Base-by-base conservation (phyloP, 768 basidiomycete species). In the Lentinus tigrinus region DNA sequence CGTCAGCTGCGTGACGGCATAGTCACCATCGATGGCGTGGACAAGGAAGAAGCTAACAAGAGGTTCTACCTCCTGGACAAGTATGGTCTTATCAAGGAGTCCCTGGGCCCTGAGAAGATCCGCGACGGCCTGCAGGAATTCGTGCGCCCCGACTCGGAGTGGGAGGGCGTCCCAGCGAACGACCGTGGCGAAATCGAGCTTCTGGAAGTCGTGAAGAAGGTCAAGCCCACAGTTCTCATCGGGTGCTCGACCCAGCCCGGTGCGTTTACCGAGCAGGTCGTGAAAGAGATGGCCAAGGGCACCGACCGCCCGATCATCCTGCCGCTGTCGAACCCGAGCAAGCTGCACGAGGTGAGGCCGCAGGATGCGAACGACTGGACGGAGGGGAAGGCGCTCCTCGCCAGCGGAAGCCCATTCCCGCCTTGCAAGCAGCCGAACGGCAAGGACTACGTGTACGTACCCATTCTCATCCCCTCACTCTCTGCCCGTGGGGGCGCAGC, bases 361-460 rank as follows among this genome's bases (percentile, higher is more conserved):
- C 75, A 80, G 57, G 82, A 92, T 66, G 79, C 87, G 24, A 82
- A 85, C 64, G 78, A 84, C n/a, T 95, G 93, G 93, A 89, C 91
- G 1, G 73, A 82, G 1, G 92, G 91, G 4, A 83, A 81, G 63
- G 93, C 91, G 8, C 73, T 95, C 48, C 74, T 94, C 43, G 91
- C 92, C 1, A 93, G 90, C 10, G 93, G 93, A 17, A 89, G 88
- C 57, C 92, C 92, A 0, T 95, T 94, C 75, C 83, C 83, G 7
- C 84, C 84, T 24, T 87, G 85, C 28, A 82, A 83, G 71, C 80
- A 84, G 75, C 80, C 82, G 2, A 79, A 79, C 54, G 84, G 88
- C 44, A 85, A 84, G 70, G 78, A 86, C 24, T 88, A 87, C 65
- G 67, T 79, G 88, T 89, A 63, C 65, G 86, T 62, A 40, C 55